phyloP scores from a whole-genome alignment of 164 flowering plant species.

The Aristolochia californica region DNA sequence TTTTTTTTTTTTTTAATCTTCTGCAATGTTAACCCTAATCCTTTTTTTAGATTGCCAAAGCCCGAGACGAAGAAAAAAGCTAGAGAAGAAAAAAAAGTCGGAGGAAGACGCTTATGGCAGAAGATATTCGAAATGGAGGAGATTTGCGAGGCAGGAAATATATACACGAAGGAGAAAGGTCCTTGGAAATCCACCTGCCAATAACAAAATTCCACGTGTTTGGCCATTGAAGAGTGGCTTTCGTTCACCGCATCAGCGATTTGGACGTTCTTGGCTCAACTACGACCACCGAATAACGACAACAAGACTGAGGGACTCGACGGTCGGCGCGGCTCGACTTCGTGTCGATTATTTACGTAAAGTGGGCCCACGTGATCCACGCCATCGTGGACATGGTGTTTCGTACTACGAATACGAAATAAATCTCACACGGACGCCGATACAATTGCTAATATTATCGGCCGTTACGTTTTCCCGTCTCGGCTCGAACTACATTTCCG shows the following conservation, averaged over 20 bases:
- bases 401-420: no score
- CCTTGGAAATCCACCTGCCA: neutral
- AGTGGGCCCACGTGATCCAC: no score
- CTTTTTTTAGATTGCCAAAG: neutral
- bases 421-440: no score
- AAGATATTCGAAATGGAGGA: conserved; percentile 8
- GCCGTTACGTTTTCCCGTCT: no score
- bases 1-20: neutral
- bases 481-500: no score
- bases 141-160: no score
- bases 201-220: conserved; percentile 11
- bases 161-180: no score
- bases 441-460: no score
- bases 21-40: neutral
- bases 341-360: no score
- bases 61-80: neutral
- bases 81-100: neutral
- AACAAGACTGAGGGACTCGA: no score
- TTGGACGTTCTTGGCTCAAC: conserved; percentile 21
- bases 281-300: neutral
- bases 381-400: no score
- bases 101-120: conserved; percentile 13
- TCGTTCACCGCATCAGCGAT: conserved; percentile 17
- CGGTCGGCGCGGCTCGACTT: no score
- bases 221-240: conserved; percentile 4